These are phyloP conservation scores for Acorus gramineus DNA, from an alignment of 106 monocot genomes.

Conservation along the genomic window DNA sequence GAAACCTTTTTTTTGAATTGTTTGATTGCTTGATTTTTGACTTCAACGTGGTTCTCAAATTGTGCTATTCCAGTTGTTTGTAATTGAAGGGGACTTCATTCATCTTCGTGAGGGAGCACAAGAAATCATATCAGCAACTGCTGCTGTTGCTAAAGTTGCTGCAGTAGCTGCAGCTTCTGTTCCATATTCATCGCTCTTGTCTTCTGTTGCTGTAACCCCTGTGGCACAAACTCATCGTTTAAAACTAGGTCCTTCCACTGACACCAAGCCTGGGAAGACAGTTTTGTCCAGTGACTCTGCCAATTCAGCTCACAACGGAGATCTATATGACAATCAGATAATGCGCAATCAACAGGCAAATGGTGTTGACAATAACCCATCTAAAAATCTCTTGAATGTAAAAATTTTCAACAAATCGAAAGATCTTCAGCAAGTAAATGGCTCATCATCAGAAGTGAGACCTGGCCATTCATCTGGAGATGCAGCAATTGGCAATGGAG, in stretches of 20 bases:
- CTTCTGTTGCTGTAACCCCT: slow-evolving; percentile 88
- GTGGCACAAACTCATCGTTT: slow-evolving; percentile 71
- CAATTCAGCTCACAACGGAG: slow-evolving; percentile 16
- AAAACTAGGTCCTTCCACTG: slow-evolving; percentile 29
- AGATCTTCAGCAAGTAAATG: slow-evolving; percentile 23
- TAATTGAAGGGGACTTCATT: slow-evolving; percentile 85
- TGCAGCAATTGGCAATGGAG: slow-evolving; percentile 24
- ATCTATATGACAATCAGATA: not conserved
- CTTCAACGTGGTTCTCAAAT: slow-evolving; percentile 4
- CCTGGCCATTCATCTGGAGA: slow-evolving; percentile 20
- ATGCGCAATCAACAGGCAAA: slow-evolving; percentile 26
- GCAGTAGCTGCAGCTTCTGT: slow-evolving; percentile 61
- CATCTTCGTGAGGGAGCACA: slow-evolving; percentile 95
- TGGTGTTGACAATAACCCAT: slow-evolving; percentile 21
- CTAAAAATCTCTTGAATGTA: slow-evolving; percentile 43
- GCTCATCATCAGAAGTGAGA: slow-evolving; percentile 19
- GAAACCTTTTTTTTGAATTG: too few relatives aligned
- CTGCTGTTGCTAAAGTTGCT: slow-evolving; percentile 88
- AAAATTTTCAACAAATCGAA: slow-evolving; percentile 38
- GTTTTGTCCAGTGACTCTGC: slow-evolving; percentile 12
- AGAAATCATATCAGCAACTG: slow-evolving; percentile 84
- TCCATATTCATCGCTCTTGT: slow-evolving; percentile 52
- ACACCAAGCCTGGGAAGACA: slow-evolving; percentile 26
- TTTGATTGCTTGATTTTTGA: too few relatives aligned
- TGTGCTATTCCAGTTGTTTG: slow-evolving; percentile 71